phyloP scores from a whole-genome alignment of 2,329 filamentous ascomycete species.

The Fusarium euwallaceae region DNA sequence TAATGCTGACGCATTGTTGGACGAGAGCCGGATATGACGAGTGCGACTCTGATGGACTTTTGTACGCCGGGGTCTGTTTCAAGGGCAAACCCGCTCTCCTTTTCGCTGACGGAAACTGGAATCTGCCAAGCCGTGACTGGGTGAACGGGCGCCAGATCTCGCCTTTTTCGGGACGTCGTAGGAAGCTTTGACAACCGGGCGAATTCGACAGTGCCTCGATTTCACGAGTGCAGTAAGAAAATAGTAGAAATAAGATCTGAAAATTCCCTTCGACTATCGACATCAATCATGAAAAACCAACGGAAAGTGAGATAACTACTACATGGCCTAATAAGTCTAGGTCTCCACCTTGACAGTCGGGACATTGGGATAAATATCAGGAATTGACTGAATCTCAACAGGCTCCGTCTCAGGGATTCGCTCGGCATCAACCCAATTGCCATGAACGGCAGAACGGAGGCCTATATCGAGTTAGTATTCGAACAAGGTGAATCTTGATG shows the following conservation, averaged over 20 bases:
- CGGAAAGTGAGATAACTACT: not conserved
- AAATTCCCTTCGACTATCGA: not conserved
- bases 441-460: not conserved
- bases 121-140: not conserved
- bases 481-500: no score
- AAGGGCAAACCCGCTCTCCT: not conserved
- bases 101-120: not conserved
- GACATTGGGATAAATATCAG: not conserved
- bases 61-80: not conserved
- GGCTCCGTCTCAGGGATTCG: not conserved
- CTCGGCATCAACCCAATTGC: conserved; percentile 5
- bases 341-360: not conserved
- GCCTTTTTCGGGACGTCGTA: not conserved
- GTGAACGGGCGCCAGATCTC: not conserved
- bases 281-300: not conserved
- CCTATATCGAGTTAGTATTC: not conserved
- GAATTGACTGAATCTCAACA: not conserved
- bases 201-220: not conserved
- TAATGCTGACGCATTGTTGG: not conserved
- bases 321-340: not conserved
- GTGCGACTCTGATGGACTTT: not conserved
- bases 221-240: no score
- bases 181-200: not conserved
- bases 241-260: not conserved
- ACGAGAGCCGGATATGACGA: not conserved